Evolutionary conservation across 805 yeast genomes (phyloP).

Genomic region (Starmera quercuum): DNA sequence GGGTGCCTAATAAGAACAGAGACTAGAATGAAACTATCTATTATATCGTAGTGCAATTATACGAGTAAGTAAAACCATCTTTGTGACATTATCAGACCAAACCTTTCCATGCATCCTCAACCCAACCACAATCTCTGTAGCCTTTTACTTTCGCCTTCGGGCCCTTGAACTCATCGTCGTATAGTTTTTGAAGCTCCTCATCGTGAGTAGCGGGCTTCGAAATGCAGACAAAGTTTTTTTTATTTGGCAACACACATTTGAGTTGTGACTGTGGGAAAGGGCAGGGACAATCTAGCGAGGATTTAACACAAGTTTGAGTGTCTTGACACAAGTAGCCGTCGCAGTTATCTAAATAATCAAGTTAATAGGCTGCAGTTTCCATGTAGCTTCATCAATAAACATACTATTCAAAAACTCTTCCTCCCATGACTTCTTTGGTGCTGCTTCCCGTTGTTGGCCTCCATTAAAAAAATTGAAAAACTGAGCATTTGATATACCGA

Average conservation of each 20-base stretch:
- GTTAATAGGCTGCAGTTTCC: neutral
- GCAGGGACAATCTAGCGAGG: constrained; percentile 77
- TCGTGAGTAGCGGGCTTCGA: constrained; percentile 64
- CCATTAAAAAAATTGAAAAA: constrained; percentile 37
- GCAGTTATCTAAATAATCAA: constrained; percentile 35
- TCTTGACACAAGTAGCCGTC: constrained; percentile 71
- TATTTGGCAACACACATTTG: constrained; percentile 70
- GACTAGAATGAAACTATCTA: constrained; percentile 40
- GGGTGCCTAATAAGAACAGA: constrained; percentile 81
- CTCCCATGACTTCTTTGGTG: constrained; percentile 25
- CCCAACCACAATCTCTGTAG: constrained; percentile 83
- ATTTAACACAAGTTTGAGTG: constrained; percentile 68
- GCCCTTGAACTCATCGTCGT: constrained; percentile 40
- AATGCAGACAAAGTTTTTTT: constrained; percentile 64
- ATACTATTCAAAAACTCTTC: constrained; percentile 24
- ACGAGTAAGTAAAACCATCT: neutral
- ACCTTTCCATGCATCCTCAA: constrained; percentile 61
- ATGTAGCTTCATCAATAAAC: constrained; percentile 1
- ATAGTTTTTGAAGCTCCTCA: constrained; percentile 22
- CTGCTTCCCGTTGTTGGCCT: constrained; percentile 31
- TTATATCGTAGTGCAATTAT: neutral
- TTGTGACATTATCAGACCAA: constrained; percentile 20
- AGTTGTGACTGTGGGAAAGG: constrained; percentile 80
- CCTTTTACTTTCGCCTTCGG: constrained; percentile 38
- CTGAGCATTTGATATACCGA: constrained; percentile 28